Evolutionary conservation across 1,139 yeast genomes (phyloP).

Genomic region (Saccharomyces hybrid): DNA sequence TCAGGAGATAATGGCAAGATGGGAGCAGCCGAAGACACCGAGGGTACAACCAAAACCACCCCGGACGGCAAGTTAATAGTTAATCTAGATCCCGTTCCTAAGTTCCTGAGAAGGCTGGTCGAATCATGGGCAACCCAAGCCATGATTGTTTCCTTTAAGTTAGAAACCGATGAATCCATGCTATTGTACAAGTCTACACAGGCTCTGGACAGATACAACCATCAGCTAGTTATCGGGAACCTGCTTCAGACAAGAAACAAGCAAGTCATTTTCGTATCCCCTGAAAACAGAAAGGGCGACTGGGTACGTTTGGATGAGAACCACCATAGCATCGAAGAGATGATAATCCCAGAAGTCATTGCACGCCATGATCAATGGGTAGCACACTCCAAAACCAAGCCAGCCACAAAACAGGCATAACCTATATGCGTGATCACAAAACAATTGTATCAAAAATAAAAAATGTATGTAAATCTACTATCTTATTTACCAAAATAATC

Average conservation of each 20-base stretch:
- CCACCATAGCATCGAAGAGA: slow-evolving; percentile 29
- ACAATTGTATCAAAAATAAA: neutral
- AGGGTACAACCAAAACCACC: slow-evolving; percentile 18
- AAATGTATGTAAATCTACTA: neutral
- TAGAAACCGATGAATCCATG: slow-evolving; percentile 76
- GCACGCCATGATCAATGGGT: slow-evolving; percentile 59
- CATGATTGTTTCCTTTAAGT: slow-evolving; percentile 88
- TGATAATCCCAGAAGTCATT: slow-evolving; percentile 71
- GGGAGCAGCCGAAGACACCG: slow-evolving; percentile 4
- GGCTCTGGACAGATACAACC: slow-evolving; percentile 79
- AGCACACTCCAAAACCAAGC: neutral
- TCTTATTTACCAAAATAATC: too few species aligned
- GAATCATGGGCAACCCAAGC: slow-evolving; percentile 95
- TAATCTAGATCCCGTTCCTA: slow-evolving; percentile 94
- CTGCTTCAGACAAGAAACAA: slow-evolving; percentile 79
- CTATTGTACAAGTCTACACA: slow-evolving; percentile 66
- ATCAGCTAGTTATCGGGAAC: slow-evolving; percentile 93
- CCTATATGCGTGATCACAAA: neutral
- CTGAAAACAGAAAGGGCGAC: slow-evolving; percentile 31
- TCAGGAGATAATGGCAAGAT: slow-evolving; percentile 45
- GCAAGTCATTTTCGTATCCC: slow-evolving; percentile 80
- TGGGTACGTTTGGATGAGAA: slow-evolving; percentile 47
- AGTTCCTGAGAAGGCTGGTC: slow-evolving; percentile 77
- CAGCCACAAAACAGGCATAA: neutral
- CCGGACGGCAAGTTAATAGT: slow-evolving; percentile 63